phyloP scores from a whole-genome alignment of 2,329 filamentous ascomycete genomes.

The Calonectria multiphialidica region DNA sequence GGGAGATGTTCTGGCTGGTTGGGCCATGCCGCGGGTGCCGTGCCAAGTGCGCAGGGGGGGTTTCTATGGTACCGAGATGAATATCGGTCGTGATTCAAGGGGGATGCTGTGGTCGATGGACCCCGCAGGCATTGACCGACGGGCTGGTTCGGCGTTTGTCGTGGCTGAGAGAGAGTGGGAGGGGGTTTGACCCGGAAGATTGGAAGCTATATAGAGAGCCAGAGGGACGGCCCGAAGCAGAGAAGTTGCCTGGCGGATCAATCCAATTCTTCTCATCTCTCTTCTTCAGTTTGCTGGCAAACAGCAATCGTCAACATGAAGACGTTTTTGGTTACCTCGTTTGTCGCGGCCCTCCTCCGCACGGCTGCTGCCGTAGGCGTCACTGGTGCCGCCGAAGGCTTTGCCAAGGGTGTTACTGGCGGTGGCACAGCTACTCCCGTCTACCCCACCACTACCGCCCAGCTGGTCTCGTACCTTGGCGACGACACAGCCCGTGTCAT shows the following conservation, averaged over 20 bases:
- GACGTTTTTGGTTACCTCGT: not conserved
- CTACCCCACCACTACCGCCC: conserved; percentile 62
- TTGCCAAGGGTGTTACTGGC: conserved; percentile 67
- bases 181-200: not conserved
- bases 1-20: not conserved
- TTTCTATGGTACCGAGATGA: conserved; percentile 4
- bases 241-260: not conserved
- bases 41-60: not conserved
- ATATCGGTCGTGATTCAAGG: not conserved
- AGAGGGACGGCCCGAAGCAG: not conserved
- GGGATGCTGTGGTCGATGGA: not conserved
- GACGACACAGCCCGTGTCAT: conserved; percentile 66
- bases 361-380: conserved; percentile 35
- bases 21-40: not conserved
- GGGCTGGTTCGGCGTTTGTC: not conserved
- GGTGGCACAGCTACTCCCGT: conserved; percentile 68
- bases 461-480: conserved; percentile 70
- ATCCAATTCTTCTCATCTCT: not conserved
- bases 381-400: conserved; percentile 52
- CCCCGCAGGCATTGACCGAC: not conserved
- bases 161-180: not conserved
- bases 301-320: not conserved
- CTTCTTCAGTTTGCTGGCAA: not conserved
- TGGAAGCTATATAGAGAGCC: not conserved
- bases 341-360: not conserved